Conservation (phyloP, 2,329 filamentous ascomycete genomes). For the Alternaria arborescens region DNA sequence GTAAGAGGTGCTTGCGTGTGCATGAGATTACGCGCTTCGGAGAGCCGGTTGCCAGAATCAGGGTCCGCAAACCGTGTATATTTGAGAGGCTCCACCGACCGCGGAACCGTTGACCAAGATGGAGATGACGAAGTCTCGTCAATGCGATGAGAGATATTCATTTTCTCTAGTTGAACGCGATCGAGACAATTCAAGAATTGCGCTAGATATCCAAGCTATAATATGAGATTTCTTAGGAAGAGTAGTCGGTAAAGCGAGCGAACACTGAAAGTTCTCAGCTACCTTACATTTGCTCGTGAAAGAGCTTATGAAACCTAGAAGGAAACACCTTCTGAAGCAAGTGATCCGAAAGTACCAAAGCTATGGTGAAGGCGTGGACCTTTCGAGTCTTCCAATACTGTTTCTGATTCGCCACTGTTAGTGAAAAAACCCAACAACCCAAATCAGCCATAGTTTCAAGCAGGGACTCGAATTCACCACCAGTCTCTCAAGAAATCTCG, state of each 20-base stretch:
- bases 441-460: neutral
- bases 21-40: constrained; percentile 13
- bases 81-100: neutral
- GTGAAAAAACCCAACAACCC: no score
- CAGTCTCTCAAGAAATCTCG: neutral
- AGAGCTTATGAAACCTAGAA: no score
- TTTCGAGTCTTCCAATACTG: no score
- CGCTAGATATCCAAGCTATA: neutral
- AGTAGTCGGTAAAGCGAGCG: neutral
- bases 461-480: neutral
- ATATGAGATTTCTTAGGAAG: neutral
- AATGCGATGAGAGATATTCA: neutral
- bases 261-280: neutral
- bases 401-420: no score
- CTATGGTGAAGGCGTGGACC: no score
- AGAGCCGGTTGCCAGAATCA: constrained; percentile 15
- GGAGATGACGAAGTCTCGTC: neutral
- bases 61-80: neutral
- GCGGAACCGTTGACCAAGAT: neutral
- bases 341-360: no score
- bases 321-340: no score
- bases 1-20: constrained; percentile 7
- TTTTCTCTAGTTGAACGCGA: neutral
- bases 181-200: neutral
- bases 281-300: neutral